Evolutionary conservation across 129 eudicot genomes (phyloP), one percentile per base, ranked within the genome.

Genomic region (Gnaphalium uliginosum): DNA sequence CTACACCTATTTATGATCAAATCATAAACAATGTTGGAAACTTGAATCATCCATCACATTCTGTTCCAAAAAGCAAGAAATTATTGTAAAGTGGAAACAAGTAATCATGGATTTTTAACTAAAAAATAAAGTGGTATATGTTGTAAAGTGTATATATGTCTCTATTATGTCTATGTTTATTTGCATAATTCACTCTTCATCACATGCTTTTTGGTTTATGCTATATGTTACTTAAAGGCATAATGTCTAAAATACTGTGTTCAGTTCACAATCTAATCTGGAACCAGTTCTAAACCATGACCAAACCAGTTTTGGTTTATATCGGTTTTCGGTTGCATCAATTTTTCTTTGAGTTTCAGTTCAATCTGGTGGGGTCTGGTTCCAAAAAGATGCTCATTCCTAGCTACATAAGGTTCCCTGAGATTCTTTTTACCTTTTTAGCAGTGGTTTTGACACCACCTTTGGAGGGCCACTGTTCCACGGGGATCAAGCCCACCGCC

Each of bases 21-120:
- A 39, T 41, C 73, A 68, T 68, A 39, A 41, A 43, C 19, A 68
- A 23, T 39, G 46, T 68, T 68, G 56, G 56, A 68, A 68, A 68
- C 57, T 68, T 5, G 39, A 19, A 43, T 41, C 13, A 39, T 68
- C 29, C 30, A 68, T 68, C 33, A 41, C 32, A 68, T 1, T 11
- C 30, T 23, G 10, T 68, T 4, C 33, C 58, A 13, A 37, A 68
- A 68, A 68, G 73, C 33, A 39, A 68, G 57, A 39, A 39, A 39
- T 39, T 41, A 68, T 23, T 68, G 73, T 41, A 14, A 46, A 68
- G 22, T 3, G 0, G 7, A 27, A 39, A 67, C 30, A 8, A 19
- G 0, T 35, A 11, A 67, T 11, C 14, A 37, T 68, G 21, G 33
- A 68, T 22, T 6, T n/a, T 68, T 68, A 68, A 21, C 4, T 21